Evolutionary conservation across 805 yeast genomes (phyloP), one percentile per base, ranked within the genome.

Genomic region (Scheffersomyces ergatensis): DNA sequence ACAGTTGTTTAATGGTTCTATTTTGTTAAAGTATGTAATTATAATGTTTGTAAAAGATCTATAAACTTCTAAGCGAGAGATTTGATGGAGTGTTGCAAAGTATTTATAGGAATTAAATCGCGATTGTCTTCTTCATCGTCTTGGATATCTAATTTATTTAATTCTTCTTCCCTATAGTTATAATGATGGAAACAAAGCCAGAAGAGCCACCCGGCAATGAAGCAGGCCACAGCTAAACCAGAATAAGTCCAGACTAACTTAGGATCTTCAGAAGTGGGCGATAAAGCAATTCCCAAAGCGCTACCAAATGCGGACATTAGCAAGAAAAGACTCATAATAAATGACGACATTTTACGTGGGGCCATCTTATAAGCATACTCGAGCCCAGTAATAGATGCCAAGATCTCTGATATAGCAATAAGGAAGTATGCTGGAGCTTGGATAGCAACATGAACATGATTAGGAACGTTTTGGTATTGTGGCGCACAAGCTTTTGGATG

Each of bases 321-420:
- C 54, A 86, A 70, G 70, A 82, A 85, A 38, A 80, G 47, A 13
- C 83, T 72, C 81, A 80, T 79, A 53, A 80, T 74, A 55, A 80
- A 76, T 13, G 84, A 76, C 60, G 78, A 79, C 85, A 80, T 80
- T 37, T 75, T 65, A 7, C 72, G 74, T 32, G 93, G 93, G 5
- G 93, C 92, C 67, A 85, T 83, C 20, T 89, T 80, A 66, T 83
- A 86, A 15, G 95, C 95, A 57, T 83, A 85, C 66, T 86, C 93
- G 51, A 83, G 76, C 52, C 92, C 93, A 17, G 93, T 85, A 52
- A 85, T 78, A 39, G 86, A 82, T 24, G 90, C 89, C 51, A 86
- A 76, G 49, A 85, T 85, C 63, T 86, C 95, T 14, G 89, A 78
- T 39, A 83, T 58, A 11, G 86, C 92, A 61, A 83, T 80, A 47